phyloP scores from a whole-genome alignment of 2,329 filamentous ascomycete species.

The Penicillium hesseltinei region DNA sequence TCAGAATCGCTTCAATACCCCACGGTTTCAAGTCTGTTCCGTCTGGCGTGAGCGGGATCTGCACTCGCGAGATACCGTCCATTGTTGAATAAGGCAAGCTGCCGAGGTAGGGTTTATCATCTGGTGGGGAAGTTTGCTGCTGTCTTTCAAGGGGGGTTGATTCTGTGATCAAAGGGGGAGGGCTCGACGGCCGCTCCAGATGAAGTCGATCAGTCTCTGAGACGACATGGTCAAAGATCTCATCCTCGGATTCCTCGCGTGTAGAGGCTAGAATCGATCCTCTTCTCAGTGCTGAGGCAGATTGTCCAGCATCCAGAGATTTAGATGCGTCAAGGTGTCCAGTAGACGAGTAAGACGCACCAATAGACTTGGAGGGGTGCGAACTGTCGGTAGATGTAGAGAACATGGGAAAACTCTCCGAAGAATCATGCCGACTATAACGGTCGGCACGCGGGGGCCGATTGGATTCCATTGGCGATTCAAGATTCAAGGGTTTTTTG shows the following conservation, averaged over 20 bases:
- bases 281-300: constrained; percentile 8
- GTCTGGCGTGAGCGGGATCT: constrained; percentile 35
- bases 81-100: constrained; percentile 6
- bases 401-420: constrained; percentile 64
- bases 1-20: constrained; percentile 40
- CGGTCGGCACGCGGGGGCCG: constrained; percentile 32
- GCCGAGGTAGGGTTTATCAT: neutral
- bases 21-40: constrained; percentile 37
- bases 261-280: constrained; percentile 21
- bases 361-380: constrained; percentile 52
- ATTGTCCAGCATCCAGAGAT: constrained; percentile 23
- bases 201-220: constrained; percentile 30
- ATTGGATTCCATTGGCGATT: constrained; percentile 36
- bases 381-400: constrained; percentile 61
- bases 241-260: constrained; percentile 22
- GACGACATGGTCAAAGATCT: constrained; percentile 28
- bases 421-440: constrained; percentile 55
- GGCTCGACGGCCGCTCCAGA: constrained; percentile 47
- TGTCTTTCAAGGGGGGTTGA: constrained; percentile 29
- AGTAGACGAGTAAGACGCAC: constrained; percentile 48
- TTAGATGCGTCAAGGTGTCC: constrained; percentile 25
- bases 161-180: constrained; percentile 37
- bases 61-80: constrained; percentile 24
- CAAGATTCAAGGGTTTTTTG: constrained; percentile 51
- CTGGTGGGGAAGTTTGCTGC: constrained; percentile 6